A percentile compares a stretch with the other conserved stretches of the same genome.
These are phyloP conservation scores for Sporothrix luriei DNA, from an alignment of 2,329 filamentous ascomycete genomes.

Conservation along the genomic window DNA sequence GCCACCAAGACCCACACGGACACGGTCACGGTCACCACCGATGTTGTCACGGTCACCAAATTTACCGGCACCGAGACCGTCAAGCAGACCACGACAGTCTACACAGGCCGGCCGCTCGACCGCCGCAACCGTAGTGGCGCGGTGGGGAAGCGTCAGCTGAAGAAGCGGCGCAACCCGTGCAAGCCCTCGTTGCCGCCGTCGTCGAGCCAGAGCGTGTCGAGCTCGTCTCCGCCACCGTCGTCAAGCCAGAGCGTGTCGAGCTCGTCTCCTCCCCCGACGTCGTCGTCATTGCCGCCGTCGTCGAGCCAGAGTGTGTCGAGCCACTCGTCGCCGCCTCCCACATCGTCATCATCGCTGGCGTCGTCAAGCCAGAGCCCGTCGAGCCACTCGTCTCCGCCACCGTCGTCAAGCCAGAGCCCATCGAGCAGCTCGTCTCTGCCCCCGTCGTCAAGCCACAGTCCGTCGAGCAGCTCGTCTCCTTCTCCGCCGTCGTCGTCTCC, in stretches of 20 bases:
- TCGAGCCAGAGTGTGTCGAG: background rate
- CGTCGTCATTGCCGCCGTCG: no score
- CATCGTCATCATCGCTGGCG: background rate
- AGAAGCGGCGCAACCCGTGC: conserved; percentile 11
- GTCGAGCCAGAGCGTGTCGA: background rate
- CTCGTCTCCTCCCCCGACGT: background rate
- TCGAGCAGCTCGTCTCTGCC: background rate
- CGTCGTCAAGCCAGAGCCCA: background rate
- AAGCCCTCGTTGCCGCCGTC: background rate
- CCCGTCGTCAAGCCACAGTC: background rate
- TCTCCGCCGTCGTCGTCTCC: background rate
- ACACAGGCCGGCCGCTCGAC: conserved; percentile 5
- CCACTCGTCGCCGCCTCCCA: background rate
- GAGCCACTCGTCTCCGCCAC: background rate
- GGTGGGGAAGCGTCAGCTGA: background rate
- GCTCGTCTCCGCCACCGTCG: background rate
- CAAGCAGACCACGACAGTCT: background rate
- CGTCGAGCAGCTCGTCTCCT: background rate
- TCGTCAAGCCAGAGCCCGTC: background rate
- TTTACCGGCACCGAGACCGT: background rate
- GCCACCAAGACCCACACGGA: conserved; percentile 8
- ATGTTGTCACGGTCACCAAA: background rate
- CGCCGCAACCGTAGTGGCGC: background rate
- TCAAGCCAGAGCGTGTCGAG: background rate
- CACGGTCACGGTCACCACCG: conserved; percentile 3